Percentiles rank a stretch among this genome's conserved stretches.
Conservation (phyloP, 208 protist genomes). For the Trypanosoma cruzi region DNA sequence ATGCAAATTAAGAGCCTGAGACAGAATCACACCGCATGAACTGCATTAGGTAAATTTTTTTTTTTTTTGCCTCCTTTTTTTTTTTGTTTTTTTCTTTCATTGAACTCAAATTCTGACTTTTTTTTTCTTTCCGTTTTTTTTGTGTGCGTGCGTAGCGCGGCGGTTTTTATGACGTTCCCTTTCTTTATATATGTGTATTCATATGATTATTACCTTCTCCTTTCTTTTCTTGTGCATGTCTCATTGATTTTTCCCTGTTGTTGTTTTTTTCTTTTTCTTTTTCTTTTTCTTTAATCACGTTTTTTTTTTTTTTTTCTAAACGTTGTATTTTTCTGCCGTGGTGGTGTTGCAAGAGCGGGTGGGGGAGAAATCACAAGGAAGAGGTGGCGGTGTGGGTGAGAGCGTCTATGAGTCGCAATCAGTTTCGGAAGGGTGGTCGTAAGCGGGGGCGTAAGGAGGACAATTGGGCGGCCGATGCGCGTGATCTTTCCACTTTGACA, state of each 20-base stretch:
- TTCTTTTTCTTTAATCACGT: not conserved
- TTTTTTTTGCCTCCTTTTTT: too few relatives aligned
- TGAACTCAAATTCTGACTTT: too few relatives aligned
- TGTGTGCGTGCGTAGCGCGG: too few relatives aligned
- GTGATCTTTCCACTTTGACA: slow-evolving; percentile 54
- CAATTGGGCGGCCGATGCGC: slow-evolving; percentile 68
- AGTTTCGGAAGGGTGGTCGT: slow-evolving; percentile 65
- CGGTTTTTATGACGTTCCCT: not conserved
- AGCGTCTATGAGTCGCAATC: slow-evolving; percentile 63
- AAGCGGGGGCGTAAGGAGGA: slow-evolving; percentile 21
- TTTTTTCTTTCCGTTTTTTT: too few relatives aligned
- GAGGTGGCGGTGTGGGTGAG: not conserved
- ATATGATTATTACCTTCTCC: not conserved
- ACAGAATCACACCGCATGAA: too few relatives aligned
- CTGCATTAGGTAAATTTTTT: too few relatives aligned
- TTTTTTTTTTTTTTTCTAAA: slow-evolving; percentile 9
- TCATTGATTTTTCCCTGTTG: slow-evolving; percentile 1
- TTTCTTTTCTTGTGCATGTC: not conserved
- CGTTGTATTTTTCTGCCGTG: slow-evolving; percentile 12
- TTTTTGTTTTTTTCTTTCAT: too few relatives aligned
- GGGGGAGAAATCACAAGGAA: too few relatives aligned
- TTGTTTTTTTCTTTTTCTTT: slow-evolving; percentile 15
- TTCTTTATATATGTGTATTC: not conserved
- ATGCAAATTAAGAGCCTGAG: too few relatives aligned
- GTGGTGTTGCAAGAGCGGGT: not conserved